phyloP scores from a whole-genome alignment of 2,329 filamentous ascomycete genomes.

The Hypoxylon sp. region DNA sequence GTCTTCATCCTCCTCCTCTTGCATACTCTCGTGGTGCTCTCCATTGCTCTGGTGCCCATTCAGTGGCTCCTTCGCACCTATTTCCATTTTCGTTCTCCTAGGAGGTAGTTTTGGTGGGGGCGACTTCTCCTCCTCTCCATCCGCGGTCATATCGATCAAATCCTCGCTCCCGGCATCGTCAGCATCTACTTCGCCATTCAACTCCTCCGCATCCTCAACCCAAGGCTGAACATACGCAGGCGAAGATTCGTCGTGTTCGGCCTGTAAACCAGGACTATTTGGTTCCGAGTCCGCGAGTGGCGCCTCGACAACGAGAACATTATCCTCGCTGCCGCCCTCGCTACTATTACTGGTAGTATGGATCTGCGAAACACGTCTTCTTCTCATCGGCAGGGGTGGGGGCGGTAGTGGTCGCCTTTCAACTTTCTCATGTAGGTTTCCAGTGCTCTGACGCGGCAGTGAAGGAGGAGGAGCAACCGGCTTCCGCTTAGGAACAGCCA shows the following conservation, averaged over 20 bases:
- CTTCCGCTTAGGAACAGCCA: conserved; percentile 51
- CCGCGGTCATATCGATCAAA: conserved; percentile 18
- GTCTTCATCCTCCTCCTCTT: conserved; percentile 31
- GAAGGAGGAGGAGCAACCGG: conserved; percentile 49
- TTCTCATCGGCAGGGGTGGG: conserved; percentile 51
- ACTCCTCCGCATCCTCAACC: conserved; percentile 52
- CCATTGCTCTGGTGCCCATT: conserved; percentile 15
- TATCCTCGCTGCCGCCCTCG: conserved; percentile 51
- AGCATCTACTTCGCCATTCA: conserved; percentile 30
- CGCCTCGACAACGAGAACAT: conserved; percentile 54
- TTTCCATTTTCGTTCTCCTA: conserved; percentile 5
- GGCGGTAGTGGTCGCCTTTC: conserved; percentile 52
- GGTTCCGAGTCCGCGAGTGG: conserved; percentile 53
- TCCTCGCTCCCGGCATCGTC: conserved; percentile 29
- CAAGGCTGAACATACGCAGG: conserved; percentile 49
- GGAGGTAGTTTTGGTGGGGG: conserved; percentile 33
- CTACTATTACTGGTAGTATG: conserved; percentile 47
- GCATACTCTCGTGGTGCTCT: conserved; percentile 1
- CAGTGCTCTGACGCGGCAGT: conserved; percentile 44
- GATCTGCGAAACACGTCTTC: conserved; percentile 53
- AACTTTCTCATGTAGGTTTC: conserved; percentile 45
- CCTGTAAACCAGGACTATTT: conserved; percentile 46
- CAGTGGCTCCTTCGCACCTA: background rate
- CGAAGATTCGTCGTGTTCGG: conserved; percentile 25
- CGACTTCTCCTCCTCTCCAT: conserved; percentile 2